Evolutionary conservation across 192 early-diverging fungal species (phyloP).

Genomic region (Thamnidium elegans): DNA sequence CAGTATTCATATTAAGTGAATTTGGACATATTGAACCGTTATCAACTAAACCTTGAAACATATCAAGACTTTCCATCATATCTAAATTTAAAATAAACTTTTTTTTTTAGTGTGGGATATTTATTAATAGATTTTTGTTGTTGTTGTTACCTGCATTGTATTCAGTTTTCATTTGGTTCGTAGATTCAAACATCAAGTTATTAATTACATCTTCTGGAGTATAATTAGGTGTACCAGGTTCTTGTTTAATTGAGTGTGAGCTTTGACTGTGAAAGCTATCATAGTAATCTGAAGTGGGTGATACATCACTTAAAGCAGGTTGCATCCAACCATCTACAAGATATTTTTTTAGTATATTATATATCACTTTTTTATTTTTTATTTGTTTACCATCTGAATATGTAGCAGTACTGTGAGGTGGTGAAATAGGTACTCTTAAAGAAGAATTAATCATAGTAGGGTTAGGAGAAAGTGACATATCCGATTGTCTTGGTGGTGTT

Average conservation of each 20-base stretch:
- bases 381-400: slow-evolving; percentile 36
- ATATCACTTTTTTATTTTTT: no score
- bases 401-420: slow-evolving; percentile 14
- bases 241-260: background rate
- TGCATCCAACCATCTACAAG: slow-evolving; percentile 7
- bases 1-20: slow-evolving; percentile 16
- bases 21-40: slow-evolving; percentile 4
- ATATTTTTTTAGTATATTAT: no score
- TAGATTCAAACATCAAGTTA: slow-evolving; percentile 4
- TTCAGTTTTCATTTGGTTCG: slow-evolving; percentile 19
- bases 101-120: background rate
- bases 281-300: slow-evolving; percentile 11
- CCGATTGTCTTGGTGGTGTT: slow-evolving; percentile 18
- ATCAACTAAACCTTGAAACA: slow-evolving; percentile 21
- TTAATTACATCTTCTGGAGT: slow-evolving; percentile 1
- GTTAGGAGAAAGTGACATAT: slow-evolving; percentile 5
- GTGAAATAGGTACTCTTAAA: slow-evolving; percentile 22
- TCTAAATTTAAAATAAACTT: slow-evolving; percentile 8
- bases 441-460: slow-evolving; percentile 24
- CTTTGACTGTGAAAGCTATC: background rate
- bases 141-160: slow-evolving; percentile 21
- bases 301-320: slow-evolving; percentile 2
- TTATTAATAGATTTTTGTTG: background rate
- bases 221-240: slow-evolving; percentile 3
- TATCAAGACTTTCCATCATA: slow-evolving; percentile 19